Evolutionary conservation across 2,329 filamentous ascomycete genomes (phyloP).

Genomic region (Beauveria varroae): DNA sequence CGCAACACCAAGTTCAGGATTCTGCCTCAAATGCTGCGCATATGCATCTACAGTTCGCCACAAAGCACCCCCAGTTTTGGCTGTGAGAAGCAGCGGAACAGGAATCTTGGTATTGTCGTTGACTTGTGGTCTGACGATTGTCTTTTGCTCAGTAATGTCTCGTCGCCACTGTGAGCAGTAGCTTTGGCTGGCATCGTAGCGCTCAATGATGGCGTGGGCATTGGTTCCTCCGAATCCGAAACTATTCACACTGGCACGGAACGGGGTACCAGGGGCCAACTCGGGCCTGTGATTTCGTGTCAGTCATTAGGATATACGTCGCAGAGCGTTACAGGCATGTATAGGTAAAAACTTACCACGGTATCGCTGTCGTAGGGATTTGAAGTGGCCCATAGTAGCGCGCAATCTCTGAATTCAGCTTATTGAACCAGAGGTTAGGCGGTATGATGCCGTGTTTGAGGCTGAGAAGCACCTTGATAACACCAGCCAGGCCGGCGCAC

Average conservation of each 20-base stretch:
- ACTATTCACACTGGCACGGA: conserved; percentile 30
- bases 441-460: conserved; percentile 36
- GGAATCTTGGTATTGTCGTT: not conserved
- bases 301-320: too few relatives aligned
- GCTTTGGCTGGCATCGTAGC: conserved; percentile 3
- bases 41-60: not conserved
- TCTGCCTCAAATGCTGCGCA: not conserved
- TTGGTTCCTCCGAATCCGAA: conserved; percentile 38
- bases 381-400: conserved; percentile 11
- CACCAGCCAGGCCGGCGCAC: conserved; percentile 36
- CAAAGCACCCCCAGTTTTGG: not conserved
- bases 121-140: not conserved
- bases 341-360: not conserved
- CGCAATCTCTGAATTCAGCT: conserved; percentile 35
- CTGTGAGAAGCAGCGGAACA: not conserved
- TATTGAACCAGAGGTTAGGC: conserved; percentile 38
- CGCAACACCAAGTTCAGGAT: not conserved
- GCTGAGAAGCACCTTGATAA: conserved; percentile 40
- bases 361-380: conserved; percentile 6
- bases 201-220: conserved; percentile 23
- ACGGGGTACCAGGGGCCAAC: not conserved
- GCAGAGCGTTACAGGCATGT: too few relatives aligned
- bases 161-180: not conserved
- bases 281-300: not conserved
- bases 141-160: too few relatives aligned